These are phyloP conservation scores for Ashbya aceris DNA, from an alignment of 1,139 yeast species.

Conservation along the genomic window DNA sequence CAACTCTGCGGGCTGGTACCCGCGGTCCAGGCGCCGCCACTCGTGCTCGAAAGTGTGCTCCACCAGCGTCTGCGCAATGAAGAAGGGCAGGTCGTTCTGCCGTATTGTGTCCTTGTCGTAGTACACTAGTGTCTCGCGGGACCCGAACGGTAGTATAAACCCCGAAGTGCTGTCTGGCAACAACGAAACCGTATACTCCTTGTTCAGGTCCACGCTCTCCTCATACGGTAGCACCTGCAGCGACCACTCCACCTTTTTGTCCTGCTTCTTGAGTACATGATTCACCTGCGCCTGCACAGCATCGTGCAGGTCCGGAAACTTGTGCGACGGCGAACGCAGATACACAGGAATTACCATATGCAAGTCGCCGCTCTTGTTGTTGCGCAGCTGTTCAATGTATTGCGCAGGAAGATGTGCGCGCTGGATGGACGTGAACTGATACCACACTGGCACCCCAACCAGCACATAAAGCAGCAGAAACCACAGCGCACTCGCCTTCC, in stretches of 20 bases:
- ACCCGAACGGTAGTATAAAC: constrained; percentile 23
- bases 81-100: constrained; percentile 51
- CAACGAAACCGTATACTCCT: constrained; percentile 22
- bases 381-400: constrained; percentile 38
- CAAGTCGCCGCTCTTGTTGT: constrained; percentile 23
- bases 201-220: constrained; percentile 8
- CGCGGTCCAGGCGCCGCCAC: constrained; percentile 26
- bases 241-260: constrained; percentile 23
- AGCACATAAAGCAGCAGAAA: constrained; percentile 35
- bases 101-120: constrained; percentile 43
- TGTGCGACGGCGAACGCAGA: constrained; percentile 31
- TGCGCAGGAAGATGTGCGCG: constrained; percentile 64
- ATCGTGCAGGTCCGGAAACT: constrained; percentile 38
- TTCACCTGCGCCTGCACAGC: constrained; percentile 36
- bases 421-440: constrained; percentile 58
- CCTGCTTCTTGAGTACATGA: constrained; percentile 15
- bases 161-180: constrained; percentile 21
- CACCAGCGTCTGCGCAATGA: constrained; percentile 47
- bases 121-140: constrained; percentile 38
- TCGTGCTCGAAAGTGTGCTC: constrained; percentile 48
- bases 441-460: constrained; percentile 73
- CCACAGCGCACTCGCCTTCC: constrained; percentile 11
- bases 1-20: constrained; percentile 10
- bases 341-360: constrained; percentile 41
- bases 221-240: constrained; percentile 23